Evolutionary conservation across 2,329 filamentous ascomycete species (phyloP).

Genomic region (Colletotrichum sp.): DNA sequence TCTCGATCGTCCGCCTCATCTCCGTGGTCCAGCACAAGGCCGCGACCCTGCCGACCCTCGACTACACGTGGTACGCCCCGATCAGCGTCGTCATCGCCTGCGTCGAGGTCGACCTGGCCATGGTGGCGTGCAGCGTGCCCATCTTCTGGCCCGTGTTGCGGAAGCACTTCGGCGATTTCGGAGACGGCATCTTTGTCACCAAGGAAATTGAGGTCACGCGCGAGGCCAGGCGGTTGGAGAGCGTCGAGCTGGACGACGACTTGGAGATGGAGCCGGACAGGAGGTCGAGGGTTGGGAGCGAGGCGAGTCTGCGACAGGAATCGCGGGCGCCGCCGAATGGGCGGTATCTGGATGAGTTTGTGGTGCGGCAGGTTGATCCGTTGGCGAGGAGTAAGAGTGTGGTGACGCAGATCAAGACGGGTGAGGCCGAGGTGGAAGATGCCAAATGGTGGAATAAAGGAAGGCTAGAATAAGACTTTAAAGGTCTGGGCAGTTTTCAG

Average conservation of each 20-base stretch:
- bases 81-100: slow-evolving; percentile 23
- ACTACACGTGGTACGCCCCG: slow-evolving; percentile 36
- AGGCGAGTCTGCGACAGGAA: slow-evolving; percentile 20
- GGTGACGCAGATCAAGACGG: slow-evolving; percentile 3
- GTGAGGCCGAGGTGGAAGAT: not conserved
- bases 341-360: slow-evolving; percentile 1
- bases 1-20: slow-evolving; percentile 35
- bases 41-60: slow-evolving; percentile 33
- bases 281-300: slow-evolving; percentile 10
- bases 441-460: not conserved
- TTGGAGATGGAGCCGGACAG: slow-evolving; percentile 5
- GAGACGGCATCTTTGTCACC: slow-evolving; percentile 17
- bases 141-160: slow-evolving; percentile 79
- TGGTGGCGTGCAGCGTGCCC: slow-evolving; percentile 65
- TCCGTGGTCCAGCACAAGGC: slow-evolving; percentile 33
- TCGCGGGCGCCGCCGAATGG: not conserved
- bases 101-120: slow-evolving; percentile 23
- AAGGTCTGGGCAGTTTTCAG: not conserved
- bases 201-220: slow-evolving; percentile 14
- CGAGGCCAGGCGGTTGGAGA: slow-evolving; percentile 5
- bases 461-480: not conserved
- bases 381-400: not conserved
- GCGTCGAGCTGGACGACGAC: slow-evolving; percentile 11
- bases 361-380: slow-evolving; percentile 4
- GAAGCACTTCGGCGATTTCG: not conserved